Base-by-base conservation (phyloP, 768 basidiomycete species). In the Bullera alba region DNA sequence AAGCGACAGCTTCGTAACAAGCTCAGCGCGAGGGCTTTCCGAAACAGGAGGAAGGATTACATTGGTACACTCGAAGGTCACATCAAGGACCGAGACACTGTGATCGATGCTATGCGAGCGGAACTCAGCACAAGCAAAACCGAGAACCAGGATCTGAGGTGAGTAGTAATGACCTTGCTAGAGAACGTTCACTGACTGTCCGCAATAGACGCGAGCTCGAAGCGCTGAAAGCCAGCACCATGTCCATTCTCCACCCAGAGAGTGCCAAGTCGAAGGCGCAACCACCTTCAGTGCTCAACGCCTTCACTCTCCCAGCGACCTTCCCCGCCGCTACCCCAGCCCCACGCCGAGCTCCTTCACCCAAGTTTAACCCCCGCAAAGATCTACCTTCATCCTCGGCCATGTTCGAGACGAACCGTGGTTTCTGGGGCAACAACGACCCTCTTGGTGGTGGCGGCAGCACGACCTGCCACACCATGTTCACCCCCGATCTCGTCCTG, bases 1-100 rank as follows among this genome's bases (percentile, higher is more conserved):
- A 97, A 97, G 74, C 76, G 95, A 7, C 93, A 97, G 72, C 76
- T 97, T 36, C 73, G 93, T 44, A 99, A 99, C 76, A 99, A 99
- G 82, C 90, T 96, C 61, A 85, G 83, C 58, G 93, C 93, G 0
- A 76, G 92, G 47, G 95, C 93, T 70, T 96, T 96, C 75, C 79
- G 93, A n/a, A 87, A 90, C 25, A 76, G 93, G 30, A 78, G 91
- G 71, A 97, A 96, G 77, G 92, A 96, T 71, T 96, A 99, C 71
- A 95, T 97, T 54, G 80, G 84, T 7, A 90, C 88, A 0, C 83
- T 99, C 46, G 95, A 99, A 69, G 83, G 82, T 48, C 88, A 93
- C 70, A 87, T 97, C 64, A 85, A 86, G 14, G 88, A 92, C 67
- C 82, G 93, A 23, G 93, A 99, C 75, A 78, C 81, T 17, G 80